Evolutionary conservation across 2,329 filamentous ascomycete genomes (phyloP), one percentile per base, ranked within the genome.

Genomic region (Albifimbria verrucaria): DNA sequence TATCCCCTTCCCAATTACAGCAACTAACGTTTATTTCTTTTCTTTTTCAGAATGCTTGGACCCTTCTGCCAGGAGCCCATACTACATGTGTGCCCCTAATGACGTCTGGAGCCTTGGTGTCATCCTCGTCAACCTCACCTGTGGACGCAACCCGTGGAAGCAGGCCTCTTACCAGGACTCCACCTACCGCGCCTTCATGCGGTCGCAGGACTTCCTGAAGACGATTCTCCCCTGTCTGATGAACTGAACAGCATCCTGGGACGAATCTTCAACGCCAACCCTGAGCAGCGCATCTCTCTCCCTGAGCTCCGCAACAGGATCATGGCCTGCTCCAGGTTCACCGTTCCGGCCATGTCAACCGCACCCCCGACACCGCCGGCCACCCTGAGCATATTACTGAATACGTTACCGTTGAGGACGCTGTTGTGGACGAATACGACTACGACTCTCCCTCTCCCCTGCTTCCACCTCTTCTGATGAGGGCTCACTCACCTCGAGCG

Each of bases 101-200:
- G 94, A 99, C 72, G 86, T 97, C 63, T 99, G 94, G 94, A 93
- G 90, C 66, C 82, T 99, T n/a, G 94, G 94, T 62, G 93, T 99
- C 50, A 96, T 99, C 68, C 81, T 99, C 56, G 92, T 99, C 64
- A 99, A 99, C 77, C 80, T 99, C 61, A 96, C 92, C 49, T 99
- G 94, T 75, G 94, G 94, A 68, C 91, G 94, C 70, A 99, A 99
- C 74, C 94, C 94, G 55, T 99, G 94, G 94, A 97, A 97, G 77
- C 89, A 94, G 70, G 94, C 94, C 57, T 96, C 92, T 12, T 79
- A 85, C 62, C 91, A 96, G 71, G 94, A 99, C 72, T 91, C 91
- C 59, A 97, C 94, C 45, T 99, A 97, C 81, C 85, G 89, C 65
- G 92, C 92, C 51, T 97, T 89, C 74, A 82, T 89, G 62, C 88